Base-by-base conservation (phyloP, 352 stramenopile species). In the Phytophthora syringae region DNA sequence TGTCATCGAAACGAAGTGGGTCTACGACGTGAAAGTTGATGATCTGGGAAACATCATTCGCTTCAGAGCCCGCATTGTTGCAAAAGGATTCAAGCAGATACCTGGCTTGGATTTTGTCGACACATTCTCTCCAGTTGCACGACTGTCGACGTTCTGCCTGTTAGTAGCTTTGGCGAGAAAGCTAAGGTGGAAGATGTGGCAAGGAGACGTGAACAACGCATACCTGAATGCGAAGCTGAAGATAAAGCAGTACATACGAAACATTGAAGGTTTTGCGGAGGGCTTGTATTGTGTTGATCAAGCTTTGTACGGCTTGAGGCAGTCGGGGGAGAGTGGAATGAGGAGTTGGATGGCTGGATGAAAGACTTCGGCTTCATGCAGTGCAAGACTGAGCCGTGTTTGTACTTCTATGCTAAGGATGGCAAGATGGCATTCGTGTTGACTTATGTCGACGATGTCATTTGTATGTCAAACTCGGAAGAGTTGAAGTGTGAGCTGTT, bases 151-250 rank as follows among this genome's bases (percentile, higher is more conserved):
- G 3, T 43, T 43, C 36, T 3, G 36, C 2, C 16, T 43, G 15
- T 22, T 43, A 20, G 36, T 43, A 9, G 36, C 36, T 22, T 21
- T 43, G 36, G 36, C 36, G 3, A 21, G 5, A 3, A 7, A 22
- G 7, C 16, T 43, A 20, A 15, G 16, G 15, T 43, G 36, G 36
- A 9, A 22, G 16, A 22, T 43, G 15, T 43, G 36, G 32, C 47
- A 52, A 21, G 54, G 54, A 21, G 54, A 62, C 25, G 43, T 62
- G 15, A 53, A 62, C 22, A 62, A 52, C 24, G 54, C 54, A n/a
- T 62, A 54, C n/a, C 24, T 62, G 5, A 62, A 54, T 12, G 43
- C 42, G 13, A 54, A 53, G 16, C 22, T 49, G 10, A 62, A 62
- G 42, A 61, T 52, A 47, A 61, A 45, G 36, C 36, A 43, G 16